A percentile compares a stretch with the other conserved stretches of the same genome.
phyloP scores from a whole-genome alignment of 805 yeast genomes.

The Saccharomycopsis selenospora region DNA sequence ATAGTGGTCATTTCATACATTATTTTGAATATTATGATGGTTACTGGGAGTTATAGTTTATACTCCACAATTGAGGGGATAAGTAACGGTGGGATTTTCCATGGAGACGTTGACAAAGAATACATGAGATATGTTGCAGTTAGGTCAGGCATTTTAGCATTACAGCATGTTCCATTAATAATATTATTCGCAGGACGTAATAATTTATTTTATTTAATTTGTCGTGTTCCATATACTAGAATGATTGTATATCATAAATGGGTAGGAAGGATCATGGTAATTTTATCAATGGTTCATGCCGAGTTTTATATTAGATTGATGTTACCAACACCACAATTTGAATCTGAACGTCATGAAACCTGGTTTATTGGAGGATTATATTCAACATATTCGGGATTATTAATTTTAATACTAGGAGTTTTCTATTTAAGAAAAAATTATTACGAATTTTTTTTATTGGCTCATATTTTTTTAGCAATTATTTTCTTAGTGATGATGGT shows the following conservation, averaged over 20 bases:
- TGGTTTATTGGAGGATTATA: slow-evolving; percentile 11
- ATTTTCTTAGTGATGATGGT: slow-evolving; percentile 12
- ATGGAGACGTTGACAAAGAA: slow-evolving; percentile 29
- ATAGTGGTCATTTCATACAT: slow-evolving; percentile 30
- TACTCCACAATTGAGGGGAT: slow-evolving; percentile 23
- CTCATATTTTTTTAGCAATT: slow-evolving; percentile 8
- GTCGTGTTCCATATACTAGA: slow-evolving; percentile 57
- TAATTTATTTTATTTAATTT: slow-evolving; percentile 50
- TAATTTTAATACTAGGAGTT: slow-evolving; percentile 9
- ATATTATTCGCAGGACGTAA: slow-evolving; percentile 66
- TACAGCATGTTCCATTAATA: slow-evolving; percentile 44
- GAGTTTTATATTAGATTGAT: not conserved
- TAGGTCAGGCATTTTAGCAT: slow-evolving; percentile 29
- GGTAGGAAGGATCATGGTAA: slow-evolving; percentile 42
- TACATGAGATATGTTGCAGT: slow-evolving; percentile 36
- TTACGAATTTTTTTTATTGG: slow-evolving; percentile 12
- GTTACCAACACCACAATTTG: not conserved
- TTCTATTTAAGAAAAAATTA: slow-evolving; percentile 8
- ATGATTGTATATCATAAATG: slow-evolving; percentile 65
- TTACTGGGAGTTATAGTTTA: slow-evolving; percentile 25
- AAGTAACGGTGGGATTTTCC: slow-evolving; percentile 29
- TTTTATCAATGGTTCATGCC: slow-evolving; percentile 12
- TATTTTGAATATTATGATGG: slow-evolving; percentile 27
- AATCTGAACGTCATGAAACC: not conserved
- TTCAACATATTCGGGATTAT: slow-evolving; percentile 5